These are phyloP conservation scores for Aspergillus funiculosus DNA, from an alignment of 495 filamentous ascomycete genomes.

Conservation along the genomic window DNA sequence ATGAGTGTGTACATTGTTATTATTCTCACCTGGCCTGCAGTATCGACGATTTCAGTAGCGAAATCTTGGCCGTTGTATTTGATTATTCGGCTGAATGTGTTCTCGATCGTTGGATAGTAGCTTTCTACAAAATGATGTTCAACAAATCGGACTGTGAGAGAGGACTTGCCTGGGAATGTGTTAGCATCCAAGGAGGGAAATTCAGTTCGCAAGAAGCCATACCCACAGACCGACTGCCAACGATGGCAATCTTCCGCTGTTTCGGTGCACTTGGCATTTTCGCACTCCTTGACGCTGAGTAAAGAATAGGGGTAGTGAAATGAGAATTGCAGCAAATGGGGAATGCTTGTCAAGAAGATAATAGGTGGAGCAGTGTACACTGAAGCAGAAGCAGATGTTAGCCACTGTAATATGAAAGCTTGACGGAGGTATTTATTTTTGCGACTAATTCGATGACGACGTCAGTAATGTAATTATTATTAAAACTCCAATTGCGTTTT, in stretches of 20 bases:
- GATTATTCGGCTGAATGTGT: constrained; percentile 94
- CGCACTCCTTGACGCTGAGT: neutral
- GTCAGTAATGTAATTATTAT: neutral
- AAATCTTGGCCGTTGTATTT: constrained; percentile 87
- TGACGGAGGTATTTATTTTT: neutral
- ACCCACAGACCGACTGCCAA: constrained; percentile 97
- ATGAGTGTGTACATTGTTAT: constrained; percentile 10
- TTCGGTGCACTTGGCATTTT: constrained; percentile 80
- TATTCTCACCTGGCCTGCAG: constrained; percentile 79
- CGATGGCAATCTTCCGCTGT: constrained; percentile 96
- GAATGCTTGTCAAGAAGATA: neutral
- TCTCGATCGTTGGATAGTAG: constrained; percentile 99
- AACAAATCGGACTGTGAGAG: constrained; percentile 94
- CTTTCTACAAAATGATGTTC: constrained; percentile 97
- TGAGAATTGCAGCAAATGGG: neutral
- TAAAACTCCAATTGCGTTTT: neutral
- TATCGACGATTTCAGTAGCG: constrained; percentile 97
- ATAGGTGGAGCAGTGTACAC: neutral
- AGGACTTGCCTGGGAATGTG: constrained; percentile 74
- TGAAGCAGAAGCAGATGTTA: neutral
- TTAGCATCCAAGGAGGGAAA: constrained; percentile 6
- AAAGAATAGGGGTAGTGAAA: neutral
- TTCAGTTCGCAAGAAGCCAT: constrained; percentile 25
- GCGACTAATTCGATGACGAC: neutral
- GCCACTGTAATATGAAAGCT: neutral